These are phyloP conservation scores for Pecoramyces ruminantium DNA, from an alignment of 192 early-diverging fungal genomes.

Conservation along the genomic window DNA sequence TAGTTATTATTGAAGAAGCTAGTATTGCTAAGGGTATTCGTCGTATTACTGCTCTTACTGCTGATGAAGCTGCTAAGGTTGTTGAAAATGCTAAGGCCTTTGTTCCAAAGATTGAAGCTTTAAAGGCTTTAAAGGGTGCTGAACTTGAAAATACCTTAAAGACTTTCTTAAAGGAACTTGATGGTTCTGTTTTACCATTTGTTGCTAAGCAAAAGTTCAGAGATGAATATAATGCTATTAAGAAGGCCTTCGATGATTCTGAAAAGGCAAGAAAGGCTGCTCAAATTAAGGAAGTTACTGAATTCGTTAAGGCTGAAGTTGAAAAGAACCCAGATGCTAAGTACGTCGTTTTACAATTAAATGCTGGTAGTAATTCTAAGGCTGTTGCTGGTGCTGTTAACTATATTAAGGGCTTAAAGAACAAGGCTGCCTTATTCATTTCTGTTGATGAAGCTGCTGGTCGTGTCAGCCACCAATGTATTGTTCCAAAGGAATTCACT, in stretches of 20 bases:
- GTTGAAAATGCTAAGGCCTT: constrained; percentile 40
- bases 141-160: constrained; percentile 67
- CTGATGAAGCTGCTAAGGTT: constrained; percentile 57
- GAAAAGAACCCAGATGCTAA: constrained; percentile 37
- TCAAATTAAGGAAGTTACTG: constrained; percentile 65
- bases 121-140: constrained; percentile 33
- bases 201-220: constrained; percentile 60
- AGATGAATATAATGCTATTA: constrained; percentile 45
- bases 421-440: constrained; percentile 77
- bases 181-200: constrained; percentile 58
- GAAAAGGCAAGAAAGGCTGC: constrained; percentile 79
- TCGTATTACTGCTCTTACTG: constrained; percentile 84
- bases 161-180: constrained; percentile 47
- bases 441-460: constrained; percentile 42
- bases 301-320: constrained; percentile 56
- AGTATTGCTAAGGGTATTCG: constrained; percentile 93
- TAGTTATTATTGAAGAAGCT: constrained; percentile 73
- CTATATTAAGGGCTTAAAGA: constrained; percentile 57
- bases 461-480: constrained; percentile 63
- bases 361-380: constrained; percentile 66
- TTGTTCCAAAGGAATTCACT: constrained; percentile 60
- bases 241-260: constrained; percentile 68
- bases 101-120: constrained; percentile 33
- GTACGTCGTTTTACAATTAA: constrained; percentile 36
- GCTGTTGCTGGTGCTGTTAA: constrained; percentile 62